A percentile compares a stretch with the other conserved stretches of the same genome.
phyloP scores from a whole-genome alignment of 208 protist species.

The Tritrichomonas musculus region DNA sequence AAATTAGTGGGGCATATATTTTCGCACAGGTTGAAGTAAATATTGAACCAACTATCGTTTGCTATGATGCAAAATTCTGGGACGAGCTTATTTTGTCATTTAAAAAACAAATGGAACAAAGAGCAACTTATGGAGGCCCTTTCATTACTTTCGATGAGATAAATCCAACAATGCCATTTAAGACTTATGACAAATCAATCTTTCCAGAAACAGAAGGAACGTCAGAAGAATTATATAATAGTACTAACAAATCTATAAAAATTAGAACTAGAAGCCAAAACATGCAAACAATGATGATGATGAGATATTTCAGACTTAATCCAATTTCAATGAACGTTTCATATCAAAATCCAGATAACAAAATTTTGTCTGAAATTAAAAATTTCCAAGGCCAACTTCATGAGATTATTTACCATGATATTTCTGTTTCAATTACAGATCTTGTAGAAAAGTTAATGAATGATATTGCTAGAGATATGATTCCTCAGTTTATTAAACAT shows the following conservation, averaged over 20 bases:
- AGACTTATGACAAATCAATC: neutral
- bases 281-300: neutral
- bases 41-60: slow-evolving; percentile 7
- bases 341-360: neutral
- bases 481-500: slow-evolving; percentile 22
- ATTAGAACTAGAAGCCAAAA: neutral
- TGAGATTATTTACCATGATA: slow-evolving; percentile 22
- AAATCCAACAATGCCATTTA: neutral
- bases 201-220: neutral
- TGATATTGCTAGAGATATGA: neutral
- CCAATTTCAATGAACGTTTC: neutral
- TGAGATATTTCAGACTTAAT: neutral
- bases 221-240: no score
- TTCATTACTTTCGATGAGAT: neutral
- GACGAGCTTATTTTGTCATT: neutral
- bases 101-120: neutral
- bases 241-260: neutral
- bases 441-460: neutral
- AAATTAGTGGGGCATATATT: neutral
- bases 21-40: neutral
- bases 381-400: neutral
- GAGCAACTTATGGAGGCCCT: no score
- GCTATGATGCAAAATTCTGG: neutral
- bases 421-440: neutral
- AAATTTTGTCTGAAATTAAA: neutral